Evolutionary conservation across 768 basidiomycete genomes (phyloP), one percentile per base, ranked within the genome.

Genomic region (Tubosaeta sp.): DNA sequence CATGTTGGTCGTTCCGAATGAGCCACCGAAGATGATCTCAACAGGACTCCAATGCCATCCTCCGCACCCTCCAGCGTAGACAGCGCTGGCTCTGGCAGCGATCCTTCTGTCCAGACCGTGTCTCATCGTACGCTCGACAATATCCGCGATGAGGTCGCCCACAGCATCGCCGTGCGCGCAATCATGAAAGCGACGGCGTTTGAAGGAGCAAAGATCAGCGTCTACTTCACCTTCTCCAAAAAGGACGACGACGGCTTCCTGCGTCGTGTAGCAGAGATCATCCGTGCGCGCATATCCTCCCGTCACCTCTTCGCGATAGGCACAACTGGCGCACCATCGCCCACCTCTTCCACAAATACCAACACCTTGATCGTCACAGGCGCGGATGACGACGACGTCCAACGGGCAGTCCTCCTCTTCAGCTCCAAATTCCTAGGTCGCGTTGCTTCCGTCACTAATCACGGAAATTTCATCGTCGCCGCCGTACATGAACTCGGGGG

Each of bases 371-470:
- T 88, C 49, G 73, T 90, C 49, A 78, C 76, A 45, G 81, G 81
- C 9, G 80, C 84, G 7, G 75, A 77, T 1, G 67, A 72, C 11
- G 75, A 78, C 9, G 76, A 79, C 46, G 76, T 88, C n/a, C 79
- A 84, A 47, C 81, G 85, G 19, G 86, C 86, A 1, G 75, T 81
- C 25, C 75, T 87, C 8, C 79, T 90, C 48, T 75, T 78, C 13
- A 74, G 73, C 48, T 77, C 85, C 33, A 89, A 89, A 64, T 86
- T 91, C 62, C 71, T 85, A n/a, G 83, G 82, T 4, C 76, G 85
- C 12, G 68, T 88, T 27, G 63, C 71, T 32, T 59, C 71, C 29
- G 70, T 74, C 13, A 60, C 61, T 5, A 72, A 69, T 31, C 70
- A 71, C 32, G 67, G 67, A 27, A 61, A 64, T 44, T 48, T 58